Percentiles rank a stretch among this genome's conserved stretches.
These are phyloP conservation scores for Sporothrix brasiliensis DNA, from an alignment of 2,329 filamentous ascomycete species.

Conservation along the genomic window DNA sequence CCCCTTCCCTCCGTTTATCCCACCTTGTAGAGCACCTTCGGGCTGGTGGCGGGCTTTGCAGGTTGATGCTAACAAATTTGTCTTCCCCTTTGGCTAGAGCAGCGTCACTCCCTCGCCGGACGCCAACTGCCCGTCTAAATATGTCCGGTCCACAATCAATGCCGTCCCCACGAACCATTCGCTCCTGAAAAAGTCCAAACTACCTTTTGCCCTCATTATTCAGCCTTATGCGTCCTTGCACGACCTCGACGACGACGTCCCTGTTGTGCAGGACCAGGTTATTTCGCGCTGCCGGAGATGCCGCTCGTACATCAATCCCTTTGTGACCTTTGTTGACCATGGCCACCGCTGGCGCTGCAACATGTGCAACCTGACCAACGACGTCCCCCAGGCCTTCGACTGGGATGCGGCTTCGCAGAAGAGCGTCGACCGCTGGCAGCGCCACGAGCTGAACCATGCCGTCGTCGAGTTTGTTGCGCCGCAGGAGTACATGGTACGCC, in stretches of 20 bases:
- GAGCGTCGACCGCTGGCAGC: slow-evolving; percentile 86
- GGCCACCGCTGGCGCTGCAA: slow-evolving; percentile 99
- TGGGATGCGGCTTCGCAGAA: slow-evolving; percentile 95
- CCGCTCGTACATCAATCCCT: slow-evolving; percentile 96
- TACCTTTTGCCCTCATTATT: slow-evolving; percentile 93
- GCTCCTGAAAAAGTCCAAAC: slow-evolving; percentile 91
- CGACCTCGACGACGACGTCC: slow-evolving; percentile 87
- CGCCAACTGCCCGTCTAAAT: slow-evolving; percentile 91
- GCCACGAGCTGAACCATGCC: slow-evolving; percentile 91
- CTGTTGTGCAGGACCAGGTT: slow-evolving; percentile 92
- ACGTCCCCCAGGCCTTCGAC: slow-evolving; percentile 98
- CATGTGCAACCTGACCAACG: slow-evolving; percentile 98
- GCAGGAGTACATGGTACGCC: slow-evolving; percentile 99
- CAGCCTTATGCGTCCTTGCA: slow-evolving; percentile 93
- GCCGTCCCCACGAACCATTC: slow-evolving; percentile 90
- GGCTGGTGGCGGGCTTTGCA: slow-evolving; percentile 22
- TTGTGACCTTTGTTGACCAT: slow-evolving; percentile 93
- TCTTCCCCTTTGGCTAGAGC: slow-evolving; percentile 56
- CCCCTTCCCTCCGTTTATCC: too few species aligned
- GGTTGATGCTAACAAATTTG: slow-evolving; percentile 28
- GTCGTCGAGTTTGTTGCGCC: slow-evolving; percentile 97
- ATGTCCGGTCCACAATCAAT: slow-evolving; percentile 92
- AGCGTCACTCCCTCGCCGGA: slow-evolving; percentile 88
- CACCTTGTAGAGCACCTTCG: background rate
- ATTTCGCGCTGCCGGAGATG: slow-evolving; percentile 96